These are phyloP conservation scores for Tolypocladium nubicola DNA, from an alignment of 2,329 filamentous ascomycete species.

Conservation along the genomic window DNA sequence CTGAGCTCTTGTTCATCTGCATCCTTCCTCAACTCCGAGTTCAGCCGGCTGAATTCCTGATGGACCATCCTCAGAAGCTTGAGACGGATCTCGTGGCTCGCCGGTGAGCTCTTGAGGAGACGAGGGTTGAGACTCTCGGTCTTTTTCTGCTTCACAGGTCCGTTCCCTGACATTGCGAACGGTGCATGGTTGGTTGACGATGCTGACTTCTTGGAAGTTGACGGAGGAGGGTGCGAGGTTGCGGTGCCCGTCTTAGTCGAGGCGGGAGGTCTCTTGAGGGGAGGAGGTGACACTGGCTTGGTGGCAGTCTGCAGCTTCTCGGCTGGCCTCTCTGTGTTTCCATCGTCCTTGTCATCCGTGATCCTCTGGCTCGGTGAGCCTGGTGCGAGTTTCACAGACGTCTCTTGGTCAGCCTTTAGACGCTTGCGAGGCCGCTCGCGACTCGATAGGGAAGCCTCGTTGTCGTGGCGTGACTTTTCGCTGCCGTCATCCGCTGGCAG, in stretches of 20 bases:
- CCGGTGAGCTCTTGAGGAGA: conserved; percentile 46
- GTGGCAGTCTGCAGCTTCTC: conserved; percentile 9
- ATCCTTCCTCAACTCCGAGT: conserved; percentile 47
- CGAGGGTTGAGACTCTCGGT: conserved; percentile 56
- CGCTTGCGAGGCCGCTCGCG: conserved; percentile 21
- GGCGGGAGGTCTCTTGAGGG: conserved; percentile 7
- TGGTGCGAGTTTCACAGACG: not conserved
- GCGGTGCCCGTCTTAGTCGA: not conserved
- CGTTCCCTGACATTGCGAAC: not conserved
- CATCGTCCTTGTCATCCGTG: not conserved
- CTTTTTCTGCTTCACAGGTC: conserved; percentile 13
- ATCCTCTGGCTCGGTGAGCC: not conserved
- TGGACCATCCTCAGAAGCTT: conserved; percentile 54
- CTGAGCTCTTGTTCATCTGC: conserved; percentile 34
- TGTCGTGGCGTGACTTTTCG: not conserved
- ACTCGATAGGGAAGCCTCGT: conserved; percentile 3
- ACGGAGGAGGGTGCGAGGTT: not conserved
- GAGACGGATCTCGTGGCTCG: conserved; percentile 43
- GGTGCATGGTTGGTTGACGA: not conserved
- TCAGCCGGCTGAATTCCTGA: conserved; percentile 55
- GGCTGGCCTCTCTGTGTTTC: not conserved
- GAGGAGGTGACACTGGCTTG: conserved; percentile 23
- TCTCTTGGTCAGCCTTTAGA: conserved; percentile 12
- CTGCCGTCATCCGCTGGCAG: conserved; percentile 1
- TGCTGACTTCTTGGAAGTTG: conserved; percentile 5